phyloP scores from a whole-genome alignment of 306 rosid species.

The Quercus parvula region DNA sequence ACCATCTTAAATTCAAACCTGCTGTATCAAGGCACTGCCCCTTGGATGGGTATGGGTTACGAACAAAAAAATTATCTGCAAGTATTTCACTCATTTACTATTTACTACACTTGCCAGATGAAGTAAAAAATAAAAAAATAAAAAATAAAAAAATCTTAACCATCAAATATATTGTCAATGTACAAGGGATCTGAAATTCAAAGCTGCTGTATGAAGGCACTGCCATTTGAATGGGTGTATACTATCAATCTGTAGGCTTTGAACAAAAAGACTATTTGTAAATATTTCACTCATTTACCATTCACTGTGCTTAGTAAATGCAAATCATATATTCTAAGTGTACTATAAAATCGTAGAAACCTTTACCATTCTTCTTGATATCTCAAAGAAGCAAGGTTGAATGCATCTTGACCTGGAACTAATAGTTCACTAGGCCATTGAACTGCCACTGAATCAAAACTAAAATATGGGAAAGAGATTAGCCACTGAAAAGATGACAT shows the following conservation, averaged over 20 bases:
- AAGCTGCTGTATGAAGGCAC: neutral
- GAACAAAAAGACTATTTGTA: neutral
- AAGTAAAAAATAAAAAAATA: neutral
- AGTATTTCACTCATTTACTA: no score
- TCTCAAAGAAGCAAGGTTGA: neutral
- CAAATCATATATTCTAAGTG: neutral
- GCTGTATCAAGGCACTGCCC: no score
- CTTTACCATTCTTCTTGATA: neutral
- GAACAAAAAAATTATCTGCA: no score
- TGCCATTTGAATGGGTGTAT: neutral
- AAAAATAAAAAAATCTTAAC: neutral
- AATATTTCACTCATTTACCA: neutral
- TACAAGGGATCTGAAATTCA: neutral
- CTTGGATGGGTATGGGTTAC: no score
- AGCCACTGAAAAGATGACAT: conserved; percentile 1
- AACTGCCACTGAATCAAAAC: neutral
- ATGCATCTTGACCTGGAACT: neutral
- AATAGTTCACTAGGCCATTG: neutral
- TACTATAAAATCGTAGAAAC: neutral
- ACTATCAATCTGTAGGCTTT: neutral
- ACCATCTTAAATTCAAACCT: no score
- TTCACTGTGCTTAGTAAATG: neutral
- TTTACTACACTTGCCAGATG: no score
- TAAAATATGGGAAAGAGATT: neutral
- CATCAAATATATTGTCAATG: neutral